A percentile compares a stretch with the other conserved stretches of the same genome.
Conservation (phyloP, 192 early-diverging fungal species). For the Umbelopsis isabellina region DNA sequence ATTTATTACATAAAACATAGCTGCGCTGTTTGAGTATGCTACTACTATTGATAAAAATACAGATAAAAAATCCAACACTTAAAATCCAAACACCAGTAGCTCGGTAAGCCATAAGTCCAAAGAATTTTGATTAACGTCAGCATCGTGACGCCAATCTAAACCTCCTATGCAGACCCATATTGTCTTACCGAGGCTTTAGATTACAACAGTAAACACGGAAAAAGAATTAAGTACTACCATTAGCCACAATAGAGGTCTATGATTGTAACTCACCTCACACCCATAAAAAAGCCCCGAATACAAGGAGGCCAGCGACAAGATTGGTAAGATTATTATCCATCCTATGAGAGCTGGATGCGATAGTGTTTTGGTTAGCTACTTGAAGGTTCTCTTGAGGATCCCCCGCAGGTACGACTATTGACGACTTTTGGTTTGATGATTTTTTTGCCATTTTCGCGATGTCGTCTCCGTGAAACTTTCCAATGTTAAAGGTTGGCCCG, state of each 20-base stretch:
- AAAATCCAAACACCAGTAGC: constrained; percentile 11
- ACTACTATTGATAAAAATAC: not conserved
- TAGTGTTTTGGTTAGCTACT: not conserved
- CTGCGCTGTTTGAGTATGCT: too few relatives aligned
- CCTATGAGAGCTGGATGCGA: not conserved
- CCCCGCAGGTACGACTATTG: not conserved
- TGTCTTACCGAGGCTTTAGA: constrained; percentile 10
- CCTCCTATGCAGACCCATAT: constrained; percentile 15
- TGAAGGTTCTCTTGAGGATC: not conserved
- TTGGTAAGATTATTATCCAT: constrained; percentile 5
- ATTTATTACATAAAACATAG: too few relatives aligned
- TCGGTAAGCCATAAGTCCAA: constrained; percentile 19
- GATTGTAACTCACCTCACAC: not conserved
- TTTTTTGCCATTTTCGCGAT: not conserved
- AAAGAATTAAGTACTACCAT: not conserved
- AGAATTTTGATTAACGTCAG: constrained; percentile 4
- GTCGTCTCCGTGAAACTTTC: not conserved
- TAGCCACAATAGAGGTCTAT: not conserved
- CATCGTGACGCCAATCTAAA: constrained; percentile 3
- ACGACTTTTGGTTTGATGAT: too few relatives aligned
- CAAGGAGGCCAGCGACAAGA: constrained; percentile 7
- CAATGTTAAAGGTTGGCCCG: not conserved
- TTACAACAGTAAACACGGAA: not conserved
- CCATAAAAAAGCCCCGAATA: constrained; percentile 23
- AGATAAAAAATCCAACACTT: not conserved